These are phyloP conservation scores for Colletotrichum trifolii DNA, from an alignment of 2,329 filamentous ascomycete genomes.

Conservation along the genomic window DNA sequence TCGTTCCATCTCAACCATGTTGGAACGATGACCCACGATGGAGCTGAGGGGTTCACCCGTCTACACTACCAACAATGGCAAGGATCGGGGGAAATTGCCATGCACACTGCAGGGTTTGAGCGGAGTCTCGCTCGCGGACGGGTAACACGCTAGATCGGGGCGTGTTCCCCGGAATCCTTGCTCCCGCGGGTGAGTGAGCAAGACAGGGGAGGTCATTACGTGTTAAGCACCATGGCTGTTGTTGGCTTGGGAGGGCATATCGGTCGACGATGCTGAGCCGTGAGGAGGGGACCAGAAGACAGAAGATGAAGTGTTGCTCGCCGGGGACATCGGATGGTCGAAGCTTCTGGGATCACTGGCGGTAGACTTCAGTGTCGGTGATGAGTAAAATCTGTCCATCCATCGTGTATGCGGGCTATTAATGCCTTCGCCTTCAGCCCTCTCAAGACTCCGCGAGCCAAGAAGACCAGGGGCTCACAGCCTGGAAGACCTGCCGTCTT, in stretches of 20 bases:
- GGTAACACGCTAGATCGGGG: slow-evolving; percentile 6
- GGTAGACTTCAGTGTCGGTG: no score
- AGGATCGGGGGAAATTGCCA: slow-evolving; percentile 17
- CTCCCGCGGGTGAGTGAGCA: background rate
- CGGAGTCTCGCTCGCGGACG: background rate
- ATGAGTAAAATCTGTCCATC: no score
- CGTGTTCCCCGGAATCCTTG: slow-evolving; percentile 15
- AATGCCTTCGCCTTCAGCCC: no score
- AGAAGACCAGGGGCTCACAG: background rate
- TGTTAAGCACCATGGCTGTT: background rate
- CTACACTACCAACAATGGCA: background rate
- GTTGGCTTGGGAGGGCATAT: no score
- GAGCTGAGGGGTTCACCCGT: background rate
- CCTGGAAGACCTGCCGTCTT: slow-evolving; percentile 11
- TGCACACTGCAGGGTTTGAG: background rate
- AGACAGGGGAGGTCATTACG: background rate
- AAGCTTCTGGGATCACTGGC: no score
- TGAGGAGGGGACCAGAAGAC: no score
- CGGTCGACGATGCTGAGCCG: no score
- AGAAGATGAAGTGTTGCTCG: no score
- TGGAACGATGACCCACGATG: background rate
- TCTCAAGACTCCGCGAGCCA: background rate
- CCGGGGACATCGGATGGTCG: no score
- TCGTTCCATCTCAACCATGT: no score
- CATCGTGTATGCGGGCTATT: no score